Evolutionary conservation across 805 yeast genomes (phyloP).

Genomic region (Candida maltosa): DNA sequence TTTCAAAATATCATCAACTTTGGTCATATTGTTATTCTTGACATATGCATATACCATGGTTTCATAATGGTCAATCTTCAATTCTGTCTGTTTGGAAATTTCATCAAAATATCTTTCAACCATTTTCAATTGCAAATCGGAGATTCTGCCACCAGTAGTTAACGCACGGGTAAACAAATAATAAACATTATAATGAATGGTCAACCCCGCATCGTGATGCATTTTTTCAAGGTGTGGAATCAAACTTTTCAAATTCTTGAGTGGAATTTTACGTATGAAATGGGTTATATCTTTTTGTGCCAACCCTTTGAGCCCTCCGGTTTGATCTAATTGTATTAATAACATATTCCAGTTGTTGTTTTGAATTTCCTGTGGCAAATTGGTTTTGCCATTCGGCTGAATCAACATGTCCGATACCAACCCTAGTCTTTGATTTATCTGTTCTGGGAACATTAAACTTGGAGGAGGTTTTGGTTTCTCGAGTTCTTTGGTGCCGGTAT

Average conservation of each 20-base stretch:
- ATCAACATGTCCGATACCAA: constrained; percentile 36
- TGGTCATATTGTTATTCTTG: constrained; percentile 31
- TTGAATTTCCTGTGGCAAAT: background rate
- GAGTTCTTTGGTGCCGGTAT: background rate
- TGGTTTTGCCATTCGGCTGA: background rate
- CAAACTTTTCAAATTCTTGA: constrained; percentile 24
- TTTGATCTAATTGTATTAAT: constrained; percentile 29
- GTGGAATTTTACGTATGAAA: constrained; percentile 42
- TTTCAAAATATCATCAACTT: constrained; percentile 33
- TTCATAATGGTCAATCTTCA: constrained; percentile 41
- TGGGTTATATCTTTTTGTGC: constrained; percentile 28
- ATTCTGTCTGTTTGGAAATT: constrained; percentile 14
- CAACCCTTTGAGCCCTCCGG: constrained; percentile 35
- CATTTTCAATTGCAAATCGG: constrained; percentile 16
- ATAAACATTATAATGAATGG: constrained; percentile 27
- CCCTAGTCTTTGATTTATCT: constrained; percentile 34
- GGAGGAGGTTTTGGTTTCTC: constrained; percentile 8
- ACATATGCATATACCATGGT: constrained; percentile 45
- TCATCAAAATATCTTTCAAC: constrained; percentile 32
- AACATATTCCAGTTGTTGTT: constrained; percentile 49
- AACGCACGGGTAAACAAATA: constrained; percentile 37
- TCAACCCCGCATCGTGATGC: constrained; percentile 30
- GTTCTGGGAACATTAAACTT: constrained; percentile 28
- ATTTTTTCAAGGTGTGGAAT: constrained; percentile 36
- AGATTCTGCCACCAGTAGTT: constrained; percentile 18